Base-by-base conservation (phyloP, 768 basidiomycete species). In the Tylopilus balloui region DNA sequence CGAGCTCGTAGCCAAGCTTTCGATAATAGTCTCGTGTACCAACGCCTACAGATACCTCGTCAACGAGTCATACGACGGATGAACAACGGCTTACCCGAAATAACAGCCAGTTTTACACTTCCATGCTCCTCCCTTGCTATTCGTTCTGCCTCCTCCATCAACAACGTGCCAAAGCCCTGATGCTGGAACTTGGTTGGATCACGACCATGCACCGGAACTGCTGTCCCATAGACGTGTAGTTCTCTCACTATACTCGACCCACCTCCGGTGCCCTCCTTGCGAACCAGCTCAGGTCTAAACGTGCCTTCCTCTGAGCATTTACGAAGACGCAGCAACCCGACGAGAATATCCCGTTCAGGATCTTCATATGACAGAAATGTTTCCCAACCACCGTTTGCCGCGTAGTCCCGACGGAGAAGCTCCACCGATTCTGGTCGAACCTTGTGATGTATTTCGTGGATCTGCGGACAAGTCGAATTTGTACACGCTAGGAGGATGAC, bases 351-450 rank as follows among this genome's bases (percentile, higher is more conserved):
- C 46, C 81, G 83, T 69, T 93, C 92, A 6, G 96, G 95, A 66
- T 99, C 96, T 71, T 99, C 96, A 64, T 98, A 99, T 24, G 94
- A 95, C 6, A 99, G 72, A 79, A 99, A 99, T 2, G 96, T 98
- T 72, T 99, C 96, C 96, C 96, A 99, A 39, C 96, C 94, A 6
- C 94, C 95, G 63, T 98, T 99, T 25, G 96, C 96, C 3, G 88
- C 74, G 67, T 99, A 99, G 66, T 99, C 96, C 34, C 96, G 78
- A 50, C 96, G 81, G 28, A 99, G 82, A 4, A 99, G 83, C 68
- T 99, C 96, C 44, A 96, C 88, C 14, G 90, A 87, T 66, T 95
- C 90, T 51, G 94, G 94, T 19, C 93, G 83, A 39, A 98, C 91
- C 71, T 95, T 94, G 74, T 96, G 86, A 65, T 99, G 96, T 41